A percentile compares a stretch with the other conserved stretches of the same genome.
Evolutionary conservation across 164 flowering plant species (phyloP).

Genomic region (Tetrastigma voinierianum): DNA sequence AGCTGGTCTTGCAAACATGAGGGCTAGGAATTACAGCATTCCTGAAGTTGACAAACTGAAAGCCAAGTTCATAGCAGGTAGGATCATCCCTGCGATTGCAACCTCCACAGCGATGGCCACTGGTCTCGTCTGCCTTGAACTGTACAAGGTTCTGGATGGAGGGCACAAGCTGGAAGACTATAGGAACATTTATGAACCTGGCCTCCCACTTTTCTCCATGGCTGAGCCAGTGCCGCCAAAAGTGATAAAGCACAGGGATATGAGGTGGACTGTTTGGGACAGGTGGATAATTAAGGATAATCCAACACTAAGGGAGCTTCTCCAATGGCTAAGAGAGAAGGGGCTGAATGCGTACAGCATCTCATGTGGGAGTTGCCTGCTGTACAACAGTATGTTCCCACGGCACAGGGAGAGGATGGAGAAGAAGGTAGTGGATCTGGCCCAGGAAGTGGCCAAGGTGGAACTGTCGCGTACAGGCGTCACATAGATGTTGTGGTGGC

Average conservation of each 20-base stretch:
- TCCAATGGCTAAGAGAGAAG: conserved; percentile 69
- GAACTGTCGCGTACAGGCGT: conserved; percentile 60
- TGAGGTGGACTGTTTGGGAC: conserved; percentile 95
- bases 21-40: conserved; percentile 86
- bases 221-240: conserved; percentile 92
- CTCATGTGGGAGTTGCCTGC: conserved; percentile 77
- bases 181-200: conserved; percentile 75
- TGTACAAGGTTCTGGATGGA: conserved; percentile 76
- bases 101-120: conserved; percentile 91
- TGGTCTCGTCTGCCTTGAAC: conserved; percentile 85
- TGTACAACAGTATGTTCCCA: conserved; percentile 74
- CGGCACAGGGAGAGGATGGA: conserved; percentile 74
- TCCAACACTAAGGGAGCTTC: conserved; percentile 66
- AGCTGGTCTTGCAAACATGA: conserved; percentile 89
- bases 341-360: conserved; percentile 85
- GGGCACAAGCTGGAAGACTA: conserved; percentile 80
- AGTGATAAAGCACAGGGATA: conserved; percentile 69
- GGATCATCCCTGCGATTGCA: conserved; percentile 91
- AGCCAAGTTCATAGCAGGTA: conserved; percentile 89
- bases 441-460: conserved; percentile 62
- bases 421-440: conserved; percentile 67
- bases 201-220: conserved; percentile 85
- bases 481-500: conserved; percentile 83
- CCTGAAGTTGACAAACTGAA: conserved; percentile 89
- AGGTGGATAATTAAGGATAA: conserved; percentile 66